phyloP scores from a whole-genome alignment of 2,329 filamentous ascomycete species.

The Cercospora sp. region DNA sequence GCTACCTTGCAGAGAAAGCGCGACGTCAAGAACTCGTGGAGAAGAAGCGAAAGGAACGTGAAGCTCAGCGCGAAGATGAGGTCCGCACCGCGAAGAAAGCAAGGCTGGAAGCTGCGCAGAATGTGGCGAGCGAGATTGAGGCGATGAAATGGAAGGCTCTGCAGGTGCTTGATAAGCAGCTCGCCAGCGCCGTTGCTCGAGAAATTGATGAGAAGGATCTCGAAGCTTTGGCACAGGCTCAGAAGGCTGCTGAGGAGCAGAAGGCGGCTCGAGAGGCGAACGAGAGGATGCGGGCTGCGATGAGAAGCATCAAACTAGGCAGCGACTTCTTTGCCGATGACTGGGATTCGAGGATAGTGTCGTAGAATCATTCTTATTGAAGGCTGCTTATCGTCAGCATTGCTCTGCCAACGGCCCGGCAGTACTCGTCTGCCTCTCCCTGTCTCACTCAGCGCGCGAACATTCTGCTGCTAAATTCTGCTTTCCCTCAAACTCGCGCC shows the following conservation, averaged over 20 bases:
- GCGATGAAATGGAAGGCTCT: conserved; percentile 42
- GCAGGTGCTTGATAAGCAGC: conserved; percentile 43
- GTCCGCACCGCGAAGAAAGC: conserved; percentile 35
- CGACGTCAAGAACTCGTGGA: conserved; percentile 42
- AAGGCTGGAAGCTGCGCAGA: conserved; percentile 38
- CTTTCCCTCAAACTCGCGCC: background rate
- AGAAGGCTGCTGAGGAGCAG: conserved; percentile 35
- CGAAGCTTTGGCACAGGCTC: conserved; percentile 38
- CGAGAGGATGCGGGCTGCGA: conserved; percentile 25
- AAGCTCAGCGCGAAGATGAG: conserved; percentile 25
- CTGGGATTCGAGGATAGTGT: conserved; percentile 30
- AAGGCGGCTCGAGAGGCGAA: conserved; percentile 29
- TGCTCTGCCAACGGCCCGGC: background rate
- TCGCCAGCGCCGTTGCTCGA: conserved; percentile 39
- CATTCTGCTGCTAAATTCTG: background rate
- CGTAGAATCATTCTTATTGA: conserved; percentile 8
- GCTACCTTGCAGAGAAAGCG: conserved; percentile 49
- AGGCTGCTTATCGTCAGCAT: background rate
- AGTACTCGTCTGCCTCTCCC: background rate
- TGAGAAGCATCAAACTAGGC: conserved; percentile 28
- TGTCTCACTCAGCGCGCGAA: background rate
- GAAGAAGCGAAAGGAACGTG: conserved; percentile 43
- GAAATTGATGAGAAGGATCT: conserved; percentile 42
- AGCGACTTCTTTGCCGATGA: conserved; percentile 35
- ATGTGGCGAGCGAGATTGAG: conserved; percentile 36